phyloP scores from a whole-genome alignment of 2,329 filamentous ascomycete genomes.

The Laburnicola sp. region DNA sequence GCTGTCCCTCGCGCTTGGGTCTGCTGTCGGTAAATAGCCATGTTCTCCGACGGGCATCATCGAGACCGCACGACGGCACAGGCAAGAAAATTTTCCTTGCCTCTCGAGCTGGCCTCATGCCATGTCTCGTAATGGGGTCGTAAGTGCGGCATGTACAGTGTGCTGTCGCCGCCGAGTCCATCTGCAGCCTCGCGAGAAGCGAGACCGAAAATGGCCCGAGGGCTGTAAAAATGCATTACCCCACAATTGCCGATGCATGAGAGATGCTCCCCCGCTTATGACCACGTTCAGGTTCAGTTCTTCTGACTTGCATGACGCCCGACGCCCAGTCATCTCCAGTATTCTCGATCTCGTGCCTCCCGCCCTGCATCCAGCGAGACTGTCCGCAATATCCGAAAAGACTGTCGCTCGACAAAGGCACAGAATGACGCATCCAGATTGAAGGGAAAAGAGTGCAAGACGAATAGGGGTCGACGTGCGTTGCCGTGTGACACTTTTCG shows the following conservation, averaged over 20 bases:
- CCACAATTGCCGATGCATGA: slow-evolving; percentile 42
- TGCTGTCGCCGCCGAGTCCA: slow-evolving; percentile 14
- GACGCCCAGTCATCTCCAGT: slow-evolving; percentile 31
- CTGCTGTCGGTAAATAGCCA: not conserved
- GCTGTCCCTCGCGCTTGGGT: not conserved
- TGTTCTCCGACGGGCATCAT: slow-evolving; percentile 8
- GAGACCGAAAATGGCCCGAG: slow-evolving; percentile 28
- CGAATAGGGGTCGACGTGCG: slow-evolving; percentile 8
- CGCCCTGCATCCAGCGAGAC: slow-evolving; percentile 25
- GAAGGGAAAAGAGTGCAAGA: not conserved
- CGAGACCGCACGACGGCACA: slow-evolving; percentile 19
- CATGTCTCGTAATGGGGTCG: slow-evolving; percentile 23
- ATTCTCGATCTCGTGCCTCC: slow-evolving; percentile 16
- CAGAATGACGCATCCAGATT: not conserved
- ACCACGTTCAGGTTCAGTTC: slow-evolving; percentile 37
- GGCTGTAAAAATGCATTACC: slow-evolving; percentile 36
- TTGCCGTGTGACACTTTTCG: slow-evolving; percentile 18
- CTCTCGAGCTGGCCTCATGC: slow-evolving; percentile 20
- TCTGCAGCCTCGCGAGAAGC: slow-evolving; percentile 30
- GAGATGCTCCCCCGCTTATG: slow-evolving; percentile 41
- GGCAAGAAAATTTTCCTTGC: slow-evolving; percentile 26
- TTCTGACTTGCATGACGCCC: slow-evolving; percentile 45
- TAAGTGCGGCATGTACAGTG: slow-evolving; percentile 16
- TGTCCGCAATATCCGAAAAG: slow-evolving; percentile 23
- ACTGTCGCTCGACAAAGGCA: not conserved